These are phyloP conservation scores for Moricandia arvensis DNA, from an alignment of 345 rosid species.

Conservation along the genomic window DNA sequence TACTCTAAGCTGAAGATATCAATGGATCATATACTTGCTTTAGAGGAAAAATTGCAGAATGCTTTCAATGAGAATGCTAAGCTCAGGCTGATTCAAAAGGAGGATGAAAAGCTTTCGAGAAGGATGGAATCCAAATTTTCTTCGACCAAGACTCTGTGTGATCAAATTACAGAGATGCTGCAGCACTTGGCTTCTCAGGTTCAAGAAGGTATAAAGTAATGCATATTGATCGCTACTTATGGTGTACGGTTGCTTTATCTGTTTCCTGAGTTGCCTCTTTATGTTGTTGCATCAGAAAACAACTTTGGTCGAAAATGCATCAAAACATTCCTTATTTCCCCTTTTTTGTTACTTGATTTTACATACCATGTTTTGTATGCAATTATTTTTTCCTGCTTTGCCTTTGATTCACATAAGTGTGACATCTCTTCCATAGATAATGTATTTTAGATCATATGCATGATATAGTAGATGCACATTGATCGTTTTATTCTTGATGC, in stretches of 20 bases:
- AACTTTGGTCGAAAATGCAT: too few relatives aligned
- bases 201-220: slow-evolving; percentile 56
- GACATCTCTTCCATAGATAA: too few relatives aligned
- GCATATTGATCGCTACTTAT: background rate
- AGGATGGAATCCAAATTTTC: slow-evolving; percentile 84
- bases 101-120: slow-evolving; percentile 90
- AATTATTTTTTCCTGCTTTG: too few relatives aligned
- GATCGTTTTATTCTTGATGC: background rate
- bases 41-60: slow-evolving; percentile 85
- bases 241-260: slow-evolving; percentile 7
- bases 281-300: too few relatives aligned
- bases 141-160: slow-evolving; percentile 70
- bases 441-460: too few relatives aligned
- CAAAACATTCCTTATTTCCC: too few relatives aligned
- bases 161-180: slow-evolving; percentile 81
- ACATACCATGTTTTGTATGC: too few relatives aligned
- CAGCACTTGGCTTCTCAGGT: slow-evolving; percentile 72
- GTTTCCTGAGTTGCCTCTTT: slow-evolving; percentile 21
- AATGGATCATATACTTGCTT: slow-evolving; percentile 48
- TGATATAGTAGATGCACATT: background rate
- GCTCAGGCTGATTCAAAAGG: slow-evolving; percentile 80
- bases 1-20: slow-evolving; percentile 74
- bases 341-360: too few relatives aligned
- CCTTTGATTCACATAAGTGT: too few relatives aligned
- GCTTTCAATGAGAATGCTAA: slow-evolving; percentile 87